A percentile compares a stretch with the other conserved stretches of the same genome.
Conservation (phyloP, 495 filamentous ascomycete species). For the Talaromyces trachyspermus region DNA sequence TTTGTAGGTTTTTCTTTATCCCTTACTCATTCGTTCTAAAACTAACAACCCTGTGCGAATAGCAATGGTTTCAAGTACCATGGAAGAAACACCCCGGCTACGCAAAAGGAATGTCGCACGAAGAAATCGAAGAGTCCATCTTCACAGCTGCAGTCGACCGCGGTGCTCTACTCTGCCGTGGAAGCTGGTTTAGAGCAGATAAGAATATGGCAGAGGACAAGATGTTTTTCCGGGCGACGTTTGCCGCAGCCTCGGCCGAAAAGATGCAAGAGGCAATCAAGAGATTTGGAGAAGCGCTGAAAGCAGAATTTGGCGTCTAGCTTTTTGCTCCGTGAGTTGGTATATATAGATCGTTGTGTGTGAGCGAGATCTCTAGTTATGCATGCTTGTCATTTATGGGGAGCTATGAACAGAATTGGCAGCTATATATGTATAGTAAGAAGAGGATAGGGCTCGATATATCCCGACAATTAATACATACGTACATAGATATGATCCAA, state of each 20-base stretch:
- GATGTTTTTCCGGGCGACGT: slow-evolving; percentile 82
- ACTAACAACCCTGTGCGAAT: neutral
- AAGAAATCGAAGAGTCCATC: slow-evolving; percentile 76
- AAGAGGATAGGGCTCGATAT: too few species aligned
- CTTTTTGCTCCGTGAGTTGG: too few species aligned
- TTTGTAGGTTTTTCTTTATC: slow-evolving; percentile 56
- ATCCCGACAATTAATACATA: too few species aligned
- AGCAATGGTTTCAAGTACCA: slow-evolving; percentile 82
- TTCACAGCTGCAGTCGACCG: slow-evolving; percentile 64
- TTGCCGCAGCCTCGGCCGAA: slow-evolving; percentile 67
- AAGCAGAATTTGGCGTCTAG: slow-evolving; percentile 59
- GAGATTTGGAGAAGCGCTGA: slow-evolving; percentile 64
- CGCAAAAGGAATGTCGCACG: slow-evolving; percentile 46
- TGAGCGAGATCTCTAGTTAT: too few species aligned
- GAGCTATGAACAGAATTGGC: too few species aligned
- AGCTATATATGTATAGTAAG: too few species aligned
- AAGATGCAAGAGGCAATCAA: slow-evolving; percentile 73
- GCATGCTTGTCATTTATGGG: too few species aligned
- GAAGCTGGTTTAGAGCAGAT: slow-evolving; percentile 82
- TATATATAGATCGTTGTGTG: too few species aligned
- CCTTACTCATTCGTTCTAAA: slow-evolving; percentile 2
- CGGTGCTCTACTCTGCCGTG: slow-evolving; percentile 68
- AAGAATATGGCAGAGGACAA: slow-evolving; percentile 37
- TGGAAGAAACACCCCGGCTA: slow-evolving; percentile 61
- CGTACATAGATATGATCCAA: too few species aligned